These are phyloP conservation scores for Phytophthora europaea DNA, from an alignment of 352 stramenopile species.

Conservation along the genomic window DNA sequence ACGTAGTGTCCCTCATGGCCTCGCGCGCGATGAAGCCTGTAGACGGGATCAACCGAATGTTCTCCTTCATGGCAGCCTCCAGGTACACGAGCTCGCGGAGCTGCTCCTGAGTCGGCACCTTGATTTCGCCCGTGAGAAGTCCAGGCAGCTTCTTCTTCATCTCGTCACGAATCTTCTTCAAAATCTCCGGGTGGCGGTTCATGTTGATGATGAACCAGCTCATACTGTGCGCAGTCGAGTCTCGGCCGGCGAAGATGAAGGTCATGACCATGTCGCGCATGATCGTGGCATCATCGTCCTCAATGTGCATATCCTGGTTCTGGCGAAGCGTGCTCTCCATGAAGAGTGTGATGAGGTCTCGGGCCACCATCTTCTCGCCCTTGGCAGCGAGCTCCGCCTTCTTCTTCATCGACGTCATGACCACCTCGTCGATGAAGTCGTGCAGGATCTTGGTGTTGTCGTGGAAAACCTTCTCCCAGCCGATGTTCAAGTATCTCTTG, in stretches of 20 bases:
- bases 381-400: slow-evolving; percentile 62
- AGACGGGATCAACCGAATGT: slow-evolving; percentile 66
- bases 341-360: slow-evolving; percentile 60
- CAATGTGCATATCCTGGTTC: slow-evolving; percentile 27
- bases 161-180: slow-evolving; percentile 61
- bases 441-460: slow-evolving; percentile 49
- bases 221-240: slow-evolving; percentile 69
- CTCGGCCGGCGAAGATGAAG: slow-evolving; percentile 78
- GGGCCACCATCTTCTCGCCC: slow-evolving; percentile 40
- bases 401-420: slow-evolving; percentile 47
- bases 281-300: slow-evolving; percentile 41
- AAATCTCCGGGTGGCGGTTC: slow-evolving; percentile 54
- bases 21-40: slow-evolving; percentile 63
- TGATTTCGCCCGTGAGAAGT: slow-evolving; percentile 32
- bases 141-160: slow-evolving; percentile 49
- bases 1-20: slow-evolving; percentile 40
- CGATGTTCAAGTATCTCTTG: slow-evolving; percentile 41
- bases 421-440: slow-evolving; percentile 55
- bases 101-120: slow-evolving; percentile 51
- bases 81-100: slow-evolving; percentile 65
- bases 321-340: slow-evolving; percentile 43
- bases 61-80: slow-evolving; percentile 65
- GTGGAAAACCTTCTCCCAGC: slow-evolving; percentile 49
- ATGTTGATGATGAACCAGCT: slow-evolving; percentile 78
- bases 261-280: slow-evolving; percentile 79